Evolutionary conservation across 1,284 basidiomycete genomes (phyloP), one percentile per base, ranked within the genome.

Genomic region (Ceratobasidium sp.): DNA sequence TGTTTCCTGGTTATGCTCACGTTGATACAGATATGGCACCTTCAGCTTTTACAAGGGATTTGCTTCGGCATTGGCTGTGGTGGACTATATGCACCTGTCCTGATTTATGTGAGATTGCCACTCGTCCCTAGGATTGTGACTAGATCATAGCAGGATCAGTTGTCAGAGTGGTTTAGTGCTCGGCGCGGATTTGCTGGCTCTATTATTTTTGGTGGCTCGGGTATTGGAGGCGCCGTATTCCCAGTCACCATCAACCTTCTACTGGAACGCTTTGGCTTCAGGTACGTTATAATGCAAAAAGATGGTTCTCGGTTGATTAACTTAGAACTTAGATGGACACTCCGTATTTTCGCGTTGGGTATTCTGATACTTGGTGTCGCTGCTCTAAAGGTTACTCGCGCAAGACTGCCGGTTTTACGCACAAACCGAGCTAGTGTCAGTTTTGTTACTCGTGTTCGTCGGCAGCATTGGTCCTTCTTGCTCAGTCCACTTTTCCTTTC

Each of bases 201-300:
- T 1, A 62, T 70, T 28, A 73, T 74, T 32, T 74, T 76, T 48
- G 73, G 72, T 39, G 76, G 76, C 9, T 58, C 73, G 2, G 75
- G 72, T 1, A 50, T 73, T 8, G 76, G 76, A 23, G 76, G 76
- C 12, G 73, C 53, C 16, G 55, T 64, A 9, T 77, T 74, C 46
- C 76, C 76, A 0, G 32, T 76, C 2, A 26, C 72, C 10, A 39
- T 76, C 21, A 72, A 72, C 45, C 34, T 53, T 6, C 48, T 76
- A 5, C 74, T 76, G 45, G 23, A 52, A 4, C 41, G n/a, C 5
- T 34, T 75, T 23, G 76, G 76, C 0, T 77, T 76, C 46, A 45
- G 73, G 32, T 75, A 74, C 75, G 75, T 4, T 50, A 75, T 23
- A 50, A 36, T 39, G n/a, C n/a, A n/a, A n/a, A n/a, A n/a, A n/a